Evolutionary conservation across 2,329 filamentous ascomycete genomes (phyloP), one percentile per base, ranked within the genome.

Genomic region (Ustulina deusta): DNA sequence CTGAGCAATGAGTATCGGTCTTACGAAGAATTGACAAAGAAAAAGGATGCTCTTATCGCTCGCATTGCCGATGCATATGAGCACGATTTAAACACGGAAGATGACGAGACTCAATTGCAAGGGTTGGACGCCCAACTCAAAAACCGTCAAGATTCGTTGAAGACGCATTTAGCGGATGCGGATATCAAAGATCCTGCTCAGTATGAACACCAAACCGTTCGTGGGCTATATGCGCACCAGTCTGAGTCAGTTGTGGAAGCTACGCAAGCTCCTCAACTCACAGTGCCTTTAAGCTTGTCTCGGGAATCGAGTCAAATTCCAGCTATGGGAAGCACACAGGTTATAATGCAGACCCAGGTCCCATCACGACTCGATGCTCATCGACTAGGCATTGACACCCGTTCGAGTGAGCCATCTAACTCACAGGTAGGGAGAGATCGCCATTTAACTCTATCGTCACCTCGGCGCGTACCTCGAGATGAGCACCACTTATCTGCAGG

Each of bases 271-370:
- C 70, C 73, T 1, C 75, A 74, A 36, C 71, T 73, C 36, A 70
- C 69, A n/a, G 75, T 76, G 3, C 73, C 75, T 15, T 67, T 71
- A 4, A 74, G 73, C 25, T 76, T 75, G 10, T 78, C 80, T 4
- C 76, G 74, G 51, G 79, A 81, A n/a, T 75, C 72, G 9, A 75
- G 77, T 2, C 38, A 76, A 13, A 20, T 69, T 32, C 69, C 66
- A 34, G 71, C 70, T 49, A 69, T 69, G 59, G 72, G 72, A 32
- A 67, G 67, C 13, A 82, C 83, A 0, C 83, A 88, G 68, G 79
- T 87, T 20, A 81, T 87, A 22, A 80, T 83, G 22, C 85, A 87
- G 72, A 87, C 86, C 0, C 86, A 87, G 62, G 71, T 84, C 25
- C 78, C 80, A 10, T 69, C 68, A 13, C 65, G 69, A 63, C 55